phyloP scores from a whole-genome alignment of 2,329 filamentous ascomycete species.

The Fusarium longipes region DNA sequence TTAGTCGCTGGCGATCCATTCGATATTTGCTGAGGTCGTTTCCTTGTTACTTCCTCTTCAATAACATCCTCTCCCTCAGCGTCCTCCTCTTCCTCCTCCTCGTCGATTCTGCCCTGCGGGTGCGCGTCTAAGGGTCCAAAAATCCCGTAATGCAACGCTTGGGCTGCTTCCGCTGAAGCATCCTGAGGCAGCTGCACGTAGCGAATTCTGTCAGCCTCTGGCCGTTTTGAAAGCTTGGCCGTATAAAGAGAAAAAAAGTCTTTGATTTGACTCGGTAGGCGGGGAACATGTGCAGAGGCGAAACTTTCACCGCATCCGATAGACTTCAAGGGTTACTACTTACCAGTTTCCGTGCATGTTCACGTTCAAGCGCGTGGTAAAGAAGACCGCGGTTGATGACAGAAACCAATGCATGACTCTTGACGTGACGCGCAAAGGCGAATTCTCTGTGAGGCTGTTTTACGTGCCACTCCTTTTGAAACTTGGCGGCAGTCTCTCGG shows the following conservation, averaged over 20 bases:
- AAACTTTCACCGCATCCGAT: conserved; percentile 18
- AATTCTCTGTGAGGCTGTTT: conserved; percentile 71
- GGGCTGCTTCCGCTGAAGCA: conserved; percentile 59
- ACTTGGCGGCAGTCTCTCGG: conserved; percentile 73
- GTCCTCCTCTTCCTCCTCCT: conserved; percentile 55
- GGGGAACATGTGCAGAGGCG: conserved; percentile 19
- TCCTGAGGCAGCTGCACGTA: conserved; percentile 61
- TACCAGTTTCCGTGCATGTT: conserved; percentile 65
- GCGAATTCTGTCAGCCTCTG: conserved; percentile 40
- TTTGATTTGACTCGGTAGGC: conserved; percentile 13
- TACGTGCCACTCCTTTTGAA: conserved; percentile 76
- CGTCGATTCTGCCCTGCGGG: conserved; percentile 56
- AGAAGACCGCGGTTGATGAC: conserved; percentile 72
- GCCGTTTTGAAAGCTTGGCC: conserved; percentile 38
- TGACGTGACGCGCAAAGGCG: conserved; percentile 72
- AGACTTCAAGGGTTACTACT: conserved; percentile 38
- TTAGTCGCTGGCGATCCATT: conserved; percentile 71
- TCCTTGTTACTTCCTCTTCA: conserved; percentile 58
- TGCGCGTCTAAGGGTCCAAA: conserved; percentile 67
- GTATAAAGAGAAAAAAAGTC: conserved; percentile 32
- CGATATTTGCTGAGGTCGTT: conserved; percentile 62
- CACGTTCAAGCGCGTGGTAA: conserved; percentile 69
- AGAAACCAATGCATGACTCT: conserved; percentile 71
- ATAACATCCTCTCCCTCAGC: conserved; percentile 52
- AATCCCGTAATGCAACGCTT: conserved; percentile 62